These are phyloP conservation scores for Arabis hirsuta DNA, from an alignment of 345 rosid genomes.

Conservation along the genomic window DNA sequence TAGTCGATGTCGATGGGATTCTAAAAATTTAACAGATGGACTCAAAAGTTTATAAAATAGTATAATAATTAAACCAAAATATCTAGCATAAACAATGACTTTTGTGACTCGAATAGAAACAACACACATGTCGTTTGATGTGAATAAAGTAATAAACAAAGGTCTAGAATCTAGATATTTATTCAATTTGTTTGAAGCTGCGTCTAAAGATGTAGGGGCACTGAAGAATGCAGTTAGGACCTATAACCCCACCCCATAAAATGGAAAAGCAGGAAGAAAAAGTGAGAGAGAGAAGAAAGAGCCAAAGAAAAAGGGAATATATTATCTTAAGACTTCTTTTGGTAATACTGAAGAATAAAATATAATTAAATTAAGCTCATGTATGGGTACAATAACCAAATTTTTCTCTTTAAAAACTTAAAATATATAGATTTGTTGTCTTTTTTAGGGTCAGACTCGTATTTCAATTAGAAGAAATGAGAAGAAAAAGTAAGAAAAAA, in stretches of 20 bases:
- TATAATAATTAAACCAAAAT: conserved; percentile 28
- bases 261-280: background rate
- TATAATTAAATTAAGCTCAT: background rate
- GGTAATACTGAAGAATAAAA: background rate
- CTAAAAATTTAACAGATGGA: conserved; percentile 1
- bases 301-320: background rate
- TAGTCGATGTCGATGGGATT: conserved; percentile 20
- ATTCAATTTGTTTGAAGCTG: conserved; percentile 12
- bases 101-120: conserved; percentile 32
- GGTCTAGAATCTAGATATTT: conserved; percentile 33
- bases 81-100: conserved; percentile 23
- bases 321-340: background rate
- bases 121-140: conserved; percentile 36
- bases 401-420: background rate
- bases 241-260: background rate
- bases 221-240: conserved; percentile 23
- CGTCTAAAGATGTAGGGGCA: conserved; percentile 15
- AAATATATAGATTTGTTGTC: background rate
- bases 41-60: background rate
- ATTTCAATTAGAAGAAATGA: too few relatives aligned
- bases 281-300: background rate
- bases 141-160: conserved; percentile 31
- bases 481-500: too few relatives aligned
- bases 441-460: background rate
- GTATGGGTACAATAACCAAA: background rate